These are phyloP conservation scores for Drechslerella coelobrocha DNA, from an alignment of 2,329 filamentous ascomycete genomes.

Conservation along the genomic window DNA sequence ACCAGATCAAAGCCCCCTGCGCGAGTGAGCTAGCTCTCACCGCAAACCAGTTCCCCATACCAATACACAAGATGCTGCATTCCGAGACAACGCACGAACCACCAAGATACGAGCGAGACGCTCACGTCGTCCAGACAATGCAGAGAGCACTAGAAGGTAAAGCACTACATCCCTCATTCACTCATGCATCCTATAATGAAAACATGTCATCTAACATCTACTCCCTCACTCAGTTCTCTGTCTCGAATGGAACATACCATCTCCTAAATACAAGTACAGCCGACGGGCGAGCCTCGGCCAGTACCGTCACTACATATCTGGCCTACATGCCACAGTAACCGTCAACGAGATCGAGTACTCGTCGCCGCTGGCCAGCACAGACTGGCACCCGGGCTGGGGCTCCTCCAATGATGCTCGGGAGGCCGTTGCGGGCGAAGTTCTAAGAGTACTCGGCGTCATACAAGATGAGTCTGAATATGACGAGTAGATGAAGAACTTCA, in stretches of 20 bases:
- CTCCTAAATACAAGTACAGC: conserved; percentile 47
- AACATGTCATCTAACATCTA: conserved; percentile 18
- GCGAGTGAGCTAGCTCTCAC: conserved; percentile 8
- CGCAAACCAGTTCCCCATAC: background rate
- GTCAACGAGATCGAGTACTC: conserved; percentile 49
- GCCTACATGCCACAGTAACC: conserved; percentile 44
- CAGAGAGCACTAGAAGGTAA: conserved; percentile 49
- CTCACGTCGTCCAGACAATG: conserved; percentile 41
- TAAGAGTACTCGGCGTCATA: conserved; percentile 40
- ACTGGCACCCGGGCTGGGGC: conserved; percentile 48
- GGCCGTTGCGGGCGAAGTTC: conserved; percentile 44
- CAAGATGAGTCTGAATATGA: conserved; percentile 46
- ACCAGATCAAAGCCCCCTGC: background rate
- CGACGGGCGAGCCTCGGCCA: conserved; percentile 27
- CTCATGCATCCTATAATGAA: background rate
- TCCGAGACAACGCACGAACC: conserved; percentile 47
- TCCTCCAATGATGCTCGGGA: conserved; percentile 49
- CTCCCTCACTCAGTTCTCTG: conserved; percentile 24
- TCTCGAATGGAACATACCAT: conserved; percentile 38
- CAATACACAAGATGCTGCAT: conserved; percentile 40
- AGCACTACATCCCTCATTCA: background rate
- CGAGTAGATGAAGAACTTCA: conserved; percentile 10
- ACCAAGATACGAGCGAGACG: conserved; percentile 44
- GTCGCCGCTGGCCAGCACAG: conserved; percentile 41
- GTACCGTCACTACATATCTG: conserved; percentile 29